Evolutionary conservation across 768 basidiomycete genomes (phyloP).

Genomic region (Gymnopilus junonius): DNA sequence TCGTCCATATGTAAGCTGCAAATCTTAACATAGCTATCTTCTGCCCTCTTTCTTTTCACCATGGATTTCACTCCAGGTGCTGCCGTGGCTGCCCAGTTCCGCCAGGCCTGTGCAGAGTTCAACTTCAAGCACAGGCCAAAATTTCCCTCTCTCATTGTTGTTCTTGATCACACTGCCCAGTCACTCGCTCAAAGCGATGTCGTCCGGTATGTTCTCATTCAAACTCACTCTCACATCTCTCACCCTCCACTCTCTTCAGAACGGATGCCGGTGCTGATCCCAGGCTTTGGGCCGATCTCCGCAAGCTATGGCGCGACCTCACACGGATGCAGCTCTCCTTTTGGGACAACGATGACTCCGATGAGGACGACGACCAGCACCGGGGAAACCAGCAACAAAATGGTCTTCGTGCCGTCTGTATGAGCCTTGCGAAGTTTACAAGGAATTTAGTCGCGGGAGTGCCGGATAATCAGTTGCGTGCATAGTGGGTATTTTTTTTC

Average conservation of each 20-base stretch:
- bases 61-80: constrained; percentile 25
- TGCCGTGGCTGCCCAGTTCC: constrained; percentile 38
- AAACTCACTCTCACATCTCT: background rate
- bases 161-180: constrained; percentile 56
- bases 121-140: constrained; percentile 39
- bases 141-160: constrained; percentile 33
- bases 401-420: constrained; percentile 44
- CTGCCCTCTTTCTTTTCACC: constrained; percentile 9
- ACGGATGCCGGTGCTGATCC: constrained; percentile 42
- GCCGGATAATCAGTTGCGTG: constrained; percentile 68
- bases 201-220: constrained; percentile 35
- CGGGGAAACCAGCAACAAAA: constrained; percentile 28
- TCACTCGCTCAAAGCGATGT: constrained; percentile 52
- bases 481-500: constrained; percentile 60
- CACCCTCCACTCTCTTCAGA: constrained; percentile 22
- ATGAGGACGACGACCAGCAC: constrained; percentile 35
- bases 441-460: constrained; percentile 84
- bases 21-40: constrained; percentile 5
- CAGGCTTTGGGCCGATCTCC: constrained; percentile 58
- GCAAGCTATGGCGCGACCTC: constrained; percentile 59
- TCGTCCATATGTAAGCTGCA: constrained; percentile 24
- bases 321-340: constrained; percentile 53
- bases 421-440: constrained; percentile 74
- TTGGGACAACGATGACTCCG: constrained; percentile 52
- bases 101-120: constrained; percentile 46